Conservation (phyloP, 495 filamentous ascomycete genomes). For the Penicillium pulvis region DNA sequence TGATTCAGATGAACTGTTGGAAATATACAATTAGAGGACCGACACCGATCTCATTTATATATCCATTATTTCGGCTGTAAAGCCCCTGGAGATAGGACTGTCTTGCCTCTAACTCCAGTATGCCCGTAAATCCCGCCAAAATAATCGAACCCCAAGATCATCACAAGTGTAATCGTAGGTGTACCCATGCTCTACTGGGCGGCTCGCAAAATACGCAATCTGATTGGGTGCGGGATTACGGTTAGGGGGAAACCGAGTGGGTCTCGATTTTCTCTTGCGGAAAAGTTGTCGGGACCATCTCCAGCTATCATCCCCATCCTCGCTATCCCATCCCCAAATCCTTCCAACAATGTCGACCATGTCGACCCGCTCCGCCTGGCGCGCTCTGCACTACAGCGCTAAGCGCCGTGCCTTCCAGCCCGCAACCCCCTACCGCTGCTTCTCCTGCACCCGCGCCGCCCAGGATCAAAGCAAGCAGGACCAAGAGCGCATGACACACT, state of each 20-base stretch:
- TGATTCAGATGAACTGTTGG: no score
- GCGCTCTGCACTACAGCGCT: slow-evolving; percentile 36
- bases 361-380: slow-evolving; percentile 40
- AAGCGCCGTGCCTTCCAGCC: slow-evolving; percentile 31
- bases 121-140: background rate
- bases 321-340: background rate
- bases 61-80: background rate
- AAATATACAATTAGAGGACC: no score
- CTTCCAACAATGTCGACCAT: slow-evolving; percentile 14
- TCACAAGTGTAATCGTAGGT: background rate
- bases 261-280: slow-evolving; percentile 15
- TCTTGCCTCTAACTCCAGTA: background rate
- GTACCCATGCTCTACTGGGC: background rate
- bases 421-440: slow-evolving; percentile 49
- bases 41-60: no score
- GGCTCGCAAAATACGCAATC: slow-evolving; percentile 5
- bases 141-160: background rate
- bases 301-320: background rate
- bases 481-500: slow-evolving; percentile 77
- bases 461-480: slow-evolving; percentile 45
- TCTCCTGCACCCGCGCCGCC: slow-evolving; percentile 53
- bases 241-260: slow-evolving; percentile 11
- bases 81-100: background rate
- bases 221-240: slow-evolving; percentile 22
- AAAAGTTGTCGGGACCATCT: slow-evolving; percentile 25